These are phyloP conservation scores for Podaxis carcinomalis DNA, from an alignment of 768 basidiomycete genomes.

Conservation along the genomic window DNA sequence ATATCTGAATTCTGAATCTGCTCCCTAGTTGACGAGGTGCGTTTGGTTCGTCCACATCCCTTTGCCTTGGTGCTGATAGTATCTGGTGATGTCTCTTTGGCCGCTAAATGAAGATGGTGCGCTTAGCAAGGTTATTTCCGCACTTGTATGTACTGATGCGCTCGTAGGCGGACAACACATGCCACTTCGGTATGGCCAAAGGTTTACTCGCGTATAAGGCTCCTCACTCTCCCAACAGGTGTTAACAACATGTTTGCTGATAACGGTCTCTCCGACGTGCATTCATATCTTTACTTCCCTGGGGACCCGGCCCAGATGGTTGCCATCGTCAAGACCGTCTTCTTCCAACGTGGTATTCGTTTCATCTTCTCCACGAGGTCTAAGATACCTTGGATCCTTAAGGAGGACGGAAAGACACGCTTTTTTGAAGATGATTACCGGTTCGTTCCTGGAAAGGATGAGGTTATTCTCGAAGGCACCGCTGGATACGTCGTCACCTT, in stretches of 20 bases:
- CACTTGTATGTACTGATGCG: background rate
- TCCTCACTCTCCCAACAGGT: slow-evolving; percentile 47
- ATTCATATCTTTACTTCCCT: slow-evolving; percentile 84
- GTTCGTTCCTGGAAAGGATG: slow-evolving; percentile 84
- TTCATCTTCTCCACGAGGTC: slow-evolving; percentile 89
- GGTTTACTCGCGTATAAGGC: background rate
- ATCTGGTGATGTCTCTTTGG: background rate
- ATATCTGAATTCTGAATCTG: slow-evolving; percentile 2
- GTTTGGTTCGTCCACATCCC: slow-evolving; percentile 12
- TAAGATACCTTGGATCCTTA: slow-evolving; percentile 84
- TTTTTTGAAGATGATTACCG: slow-evolving; percentile 69
- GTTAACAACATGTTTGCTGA: slow-evolving; percentile 87
- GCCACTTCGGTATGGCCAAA: slow-evolving; percentile 33
- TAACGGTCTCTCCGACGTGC: slow-evolving; percentile 78
- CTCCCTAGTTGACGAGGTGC: slow-evolving; percentile 55
- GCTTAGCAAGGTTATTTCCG: slow-evolving; percentile 5
- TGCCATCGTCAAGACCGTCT: slow-evolving; percentile 69
- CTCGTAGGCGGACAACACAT: slow-evolving; percentile 44
- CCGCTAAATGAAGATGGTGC: slow-evolving; percentile 24
- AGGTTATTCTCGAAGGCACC: slow-evolving; percentile 71
- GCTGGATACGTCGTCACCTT: slow-evolving; percentile 83
- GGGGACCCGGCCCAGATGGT: slow-evolving; percentile 81
- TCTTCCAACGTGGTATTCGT: slow-evolving; percentile 79
- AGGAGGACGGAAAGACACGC: slow-evolving; percentile 62
- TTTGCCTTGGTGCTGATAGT: background rate